phyloP scores from a whole-genome alignment of 2,329 filamentous ascomycete genomes.

The Nannizzia gypsea region DNA sequence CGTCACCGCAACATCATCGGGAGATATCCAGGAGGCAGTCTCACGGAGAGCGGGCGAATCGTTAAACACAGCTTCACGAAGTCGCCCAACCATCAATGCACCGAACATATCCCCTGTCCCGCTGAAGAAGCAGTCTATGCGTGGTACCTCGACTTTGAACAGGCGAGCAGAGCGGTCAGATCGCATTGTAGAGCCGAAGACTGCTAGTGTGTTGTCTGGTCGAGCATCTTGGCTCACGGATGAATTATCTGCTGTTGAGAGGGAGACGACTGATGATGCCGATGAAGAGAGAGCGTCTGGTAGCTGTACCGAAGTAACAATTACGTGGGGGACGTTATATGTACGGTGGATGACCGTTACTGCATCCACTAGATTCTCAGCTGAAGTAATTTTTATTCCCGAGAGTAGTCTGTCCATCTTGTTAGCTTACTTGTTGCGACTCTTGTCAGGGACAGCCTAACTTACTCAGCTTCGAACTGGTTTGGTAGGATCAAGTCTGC shows the following conservation, averaged over 20 bases:
- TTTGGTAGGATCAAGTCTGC: slow-evolving; percentile 92
- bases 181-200: slow-evolving; percentile 63
- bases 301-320: slow-evolving; percentile 81
- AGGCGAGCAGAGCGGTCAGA: slow-evolving; percentile 58
- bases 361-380: slow-evolving; percentile 58
- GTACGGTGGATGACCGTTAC: slow-evolving; percentile 64
- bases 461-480: slow-evolving; percentile 91
- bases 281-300: slow-evolving; percentile 41
- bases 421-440: not conserved
- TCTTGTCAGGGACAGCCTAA: not conserved
- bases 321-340: slow-evolving; percentile 71
- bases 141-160: slow-evolving; percentile 77
- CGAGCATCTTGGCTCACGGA: slow-evolving; percentile 27
- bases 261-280: slow-evolving; percentile 21
- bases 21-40: slow-evolving; percentile 60
- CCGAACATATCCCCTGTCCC: slow-evolving; percentile 99
- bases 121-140: slow-evolving; percentile 86
- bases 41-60: slow-evolving; percentile 39
- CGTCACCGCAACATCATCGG: slow-evolving; percentile 54
- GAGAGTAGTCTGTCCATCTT: slow-evolving; percentile 55
- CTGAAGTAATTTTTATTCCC: slow-evolving; percentile 67
- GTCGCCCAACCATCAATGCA: slow-evolving; percentile 72
- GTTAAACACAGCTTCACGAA: slow-evolving; percentile 68
- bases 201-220: slow-evolving; percentile 43
- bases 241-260: slow-evolving; percentile 15